phyloP scores from a whole-genome alignment of 441 rosid genomes.

The Croton laevigatus region DNA sequence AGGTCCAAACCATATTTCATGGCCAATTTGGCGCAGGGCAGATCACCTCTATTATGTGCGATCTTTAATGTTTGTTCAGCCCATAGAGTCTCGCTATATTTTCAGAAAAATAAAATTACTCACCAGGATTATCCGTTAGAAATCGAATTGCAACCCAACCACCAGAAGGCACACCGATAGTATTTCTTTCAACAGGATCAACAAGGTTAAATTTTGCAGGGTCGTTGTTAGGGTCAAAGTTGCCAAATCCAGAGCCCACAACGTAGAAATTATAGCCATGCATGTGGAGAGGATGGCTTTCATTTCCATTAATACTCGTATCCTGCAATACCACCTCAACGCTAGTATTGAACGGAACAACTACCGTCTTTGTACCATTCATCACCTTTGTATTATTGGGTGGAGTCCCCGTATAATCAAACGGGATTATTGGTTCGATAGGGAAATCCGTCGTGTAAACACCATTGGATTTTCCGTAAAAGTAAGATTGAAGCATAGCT shows the following conservation, averaged over 20 bases:
- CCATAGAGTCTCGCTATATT: too few relatives aligned
- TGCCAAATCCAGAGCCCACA: constrained; percentile 62
- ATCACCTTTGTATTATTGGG: constrained; percentile 50
- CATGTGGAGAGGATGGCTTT: constrained; percentile 72
- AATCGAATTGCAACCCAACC: constrained; percentile 71
- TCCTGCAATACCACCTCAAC: constrained; percentile 68
- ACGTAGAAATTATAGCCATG: constrained; percentile 61
- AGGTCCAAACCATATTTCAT: too few relatives aligned
- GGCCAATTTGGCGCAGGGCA: too few relatives aligned
- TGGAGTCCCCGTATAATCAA: constrained; percentile 63
- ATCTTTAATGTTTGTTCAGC: too few relatives aligned
- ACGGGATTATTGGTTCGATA: constrained; percentile 32
- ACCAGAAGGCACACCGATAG: constrained; percentile 57
- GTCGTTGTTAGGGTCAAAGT: constrained; percentile 45
- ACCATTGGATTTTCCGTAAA: constrained; percentile 33
- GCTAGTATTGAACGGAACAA: constrained; percentile 48
- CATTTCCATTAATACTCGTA: constrained; percentile 60
- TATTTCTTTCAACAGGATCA: constrained; percentile 66
- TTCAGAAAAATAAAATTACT: too few relatives aligned
- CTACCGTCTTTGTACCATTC: constrained; percentile 44
- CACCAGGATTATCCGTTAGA: constrained; percentile 61
- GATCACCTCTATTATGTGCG: too few relatives aligned
- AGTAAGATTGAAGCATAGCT: constrained; percentile 52
- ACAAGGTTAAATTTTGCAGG: constrained; percentile 45
- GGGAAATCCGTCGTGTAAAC: constrained; percentile 61